Percentiles rank a stretch among this genome's conserved stretches.
Conservation (phyloP, 768 basidiomycete species). For the Lactarius tabidus region DNA sequence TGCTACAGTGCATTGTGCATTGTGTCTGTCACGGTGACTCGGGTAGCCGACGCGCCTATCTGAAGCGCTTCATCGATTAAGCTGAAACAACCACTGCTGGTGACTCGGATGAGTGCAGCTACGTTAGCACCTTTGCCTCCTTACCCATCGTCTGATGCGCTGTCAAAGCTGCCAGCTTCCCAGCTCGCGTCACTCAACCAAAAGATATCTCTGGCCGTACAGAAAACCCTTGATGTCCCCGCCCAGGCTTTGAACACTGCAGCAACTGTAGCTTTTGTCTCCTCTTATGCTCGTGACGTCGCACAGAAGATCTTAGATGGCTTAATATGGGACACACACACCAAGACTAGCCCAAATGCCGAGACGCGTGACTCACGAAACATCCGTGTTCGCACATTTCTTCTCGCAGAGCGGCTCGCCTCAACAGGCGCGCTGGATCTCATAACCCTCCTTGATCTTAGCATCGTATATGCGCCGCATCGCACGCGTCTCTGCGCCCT, state of each 20-base stretch:
- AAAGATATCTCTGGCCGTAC: constrained; percentile 46
- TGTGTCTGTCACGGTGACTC: not conserved
- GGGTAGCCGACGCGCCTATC: not conserved
- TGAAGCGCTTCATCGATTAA: not conserved
- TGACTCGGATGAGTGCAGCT: not conserved
- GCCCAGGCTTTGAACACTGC: constrained; percentile 44
- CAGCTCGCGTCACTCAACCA: constrained; percentile 47
- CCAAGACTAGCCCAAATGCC: constrained; percentile 16
- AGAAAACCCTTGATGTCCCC: constrained; percentile 45
- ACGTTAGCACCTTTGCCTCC: constrained; percentile 40
- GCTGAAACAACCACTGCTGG: not conserved
- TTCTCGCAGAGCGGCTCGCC: constrained; percentile 55
- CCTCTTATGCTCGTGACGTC: constrained; percentile 53
- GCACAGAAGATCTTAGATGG: constrained; percentile 50
- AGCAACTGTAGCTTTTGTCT: constrained; percentile 46
- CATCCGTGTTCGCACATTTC: constrained; percentile 47
- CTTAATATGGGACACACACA: constrained; percentile 52
- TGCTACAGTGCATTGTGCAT: not conserved
- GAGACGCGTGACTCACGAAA: constrained; percentile 36
- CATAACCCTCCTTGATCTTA: constrained; percentile 57
- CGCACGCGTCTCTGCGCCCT: constrained; percentile 43
- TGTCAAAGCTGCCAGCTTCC: constrained; percentile 48
- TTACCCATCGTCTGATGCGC: constrained; percentile 51
- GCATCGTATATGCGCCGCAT: constrained; percentile 51
- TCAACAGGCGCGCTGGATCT: constrained; percentile 42